Base-by-base conservation (phyloP, 176 grass and related monocot species). In the Musa troglodytarum region DNA sequence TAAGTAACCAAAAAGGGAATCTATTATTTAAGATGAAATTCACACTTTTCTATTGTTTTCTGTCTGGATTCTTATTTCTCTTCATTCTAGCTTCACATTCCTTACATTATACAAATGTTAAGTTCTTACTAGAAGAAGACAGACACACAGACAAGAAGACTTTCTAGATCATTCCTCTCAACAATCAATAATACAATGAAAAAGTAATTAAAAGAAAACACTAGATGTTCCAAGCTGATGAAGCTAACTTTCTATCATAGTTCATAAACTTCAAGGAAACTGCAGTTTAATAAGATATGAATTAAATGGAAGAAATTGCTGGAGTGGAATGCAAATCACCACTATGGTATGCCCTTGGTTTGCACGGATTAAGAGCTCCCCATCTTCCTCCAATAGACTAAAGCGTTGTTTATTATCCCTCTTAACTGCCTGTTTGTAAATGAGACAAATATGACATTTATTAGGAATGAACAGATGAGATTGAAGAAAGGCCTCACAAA, bases 341-440 rank as follows among this genome's bases (percentile, higher is more conserved):
- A 52, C 79, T 52, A 92, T 77, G 1, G 89, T 81, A 79, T 96
- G 93, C 12, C 89, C 93, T 66, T 96, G 93, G 79, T 96, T 96
- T 19, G 89, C 93, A 8, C 93, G 89, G 57, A 96, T 92, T 15
- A 90, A 69, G 57, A 92, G 81, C 71, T 90, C 87, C 0, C 87
- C 85, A 53, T 92, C 77, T 88, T 96, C 89, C 87, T 96, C 93
- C 85, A 92, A 76, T 72, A 96, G 77, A 80, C 79, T 81, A 73
- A 96, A 92, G 5, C 89, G 83, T 75, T 96, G 93, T 77, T 96
- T 96, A 79, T 85, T 92, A 68, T 90, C 85, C 67, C 71, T 79
- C 71, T 81, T 92, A 25, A 96, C 93, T 0, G 89, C 89, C 93
- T 96, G 78, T 57, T 83, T 12, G 1, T 67, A 55, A 73, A 23